These are phyloP conservation scores for Pseudofabraea citricarpa DNA, from an alignment of 2,329 filamentous ascomycete species.

Conservation along the genomic window DNA sequence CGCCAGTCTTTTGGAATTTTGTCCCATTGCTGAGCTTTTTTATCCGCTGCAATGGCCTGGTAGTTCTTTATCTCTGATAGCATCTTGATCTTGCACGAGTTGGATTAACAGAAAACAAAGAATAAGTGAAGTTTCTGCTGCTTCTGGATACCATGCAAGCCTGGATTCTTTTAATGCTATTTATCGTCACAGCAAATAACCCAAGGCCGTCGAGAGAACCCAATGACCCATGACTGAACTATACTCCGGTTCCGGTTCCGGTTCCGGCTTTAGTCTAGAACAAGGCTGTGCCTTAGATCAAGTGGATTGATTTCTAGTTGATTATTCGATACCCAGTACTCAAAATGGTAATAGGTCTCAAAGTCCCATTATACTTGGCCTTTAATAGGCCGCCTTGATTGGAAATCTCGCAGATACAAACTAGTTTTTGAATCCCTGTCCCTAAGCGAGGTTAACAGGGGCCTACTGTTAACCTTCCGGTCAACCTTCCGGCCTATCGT, in stretches of 20 bases:
- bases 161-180: not conserved
- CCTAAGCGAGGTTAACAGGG: not conserved
- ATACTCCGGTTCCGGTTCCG: not conserved
- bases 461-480: not conserved
- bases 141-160: not conserved
- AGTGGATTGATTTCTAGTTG: not conserved
- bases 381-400: not conserved
- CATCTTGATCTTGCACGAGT: constrained; percentile 10
- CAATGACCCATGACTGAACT: not conserved
- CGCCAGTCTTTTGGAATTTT: constrained; percentile 19
- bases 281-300: not conserved
- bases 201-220: not conserved
- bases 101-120: constrained; percentile 1
- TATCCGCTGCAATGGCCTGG: constrained; percentile 14
- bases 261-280: not conserved
- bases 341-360: not conserved
- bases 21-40: constrained; percentile 12
- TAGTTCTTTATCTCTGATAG: constrained; percentile 11
- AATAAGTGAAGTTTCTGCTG: not conserved
- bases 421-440: constrained; percentile 1
- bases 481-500: not conserved
- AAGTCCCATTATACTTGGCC: no score
- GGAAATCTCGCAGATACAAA: not conserved
- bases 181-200: not conserved
- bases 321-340: not conserved